These are phyloP conservation scores for Corymbia maculata DNA, from an alignment of 345 rosid species.

Conservation along the genomic window DNA sequence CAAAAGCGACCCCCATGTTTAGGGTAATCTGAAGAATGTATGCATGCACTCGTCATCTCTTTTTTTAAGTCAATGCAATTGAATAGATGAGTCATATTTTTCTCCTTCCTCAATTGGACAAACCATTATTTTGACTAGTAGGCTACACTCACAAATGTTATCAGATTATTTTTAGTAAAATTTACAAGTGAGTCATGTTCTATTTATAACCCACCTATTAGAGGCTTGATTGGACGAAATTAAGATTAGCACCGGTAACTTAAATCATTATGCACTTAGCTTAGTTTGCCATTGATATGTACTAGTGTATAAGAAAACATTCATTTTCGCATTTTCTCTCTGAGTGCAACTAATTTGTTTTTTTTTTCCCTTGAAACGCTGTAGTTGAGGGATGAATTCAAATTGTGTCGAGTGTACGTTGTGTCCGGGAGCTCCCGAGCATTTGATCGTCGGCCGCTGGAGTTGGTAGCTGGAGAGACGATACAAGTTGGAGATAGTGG, in stretches of 20 bases:
- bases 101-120: not conserved
- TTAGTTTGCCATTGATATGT: not conserved
- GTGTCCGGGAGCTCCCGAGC: conserved; percentile 64
- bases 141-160: not conserved
- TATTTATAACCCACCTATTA: not conserved
- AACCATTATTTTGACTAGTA: not conserved
- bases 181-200: not conserved
- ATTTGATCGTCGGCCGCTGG: conserved; percentile 76
- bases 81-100: not conserved
- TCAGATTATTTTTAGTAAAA: not conserved
- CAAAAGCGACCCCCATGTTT: not conserved
- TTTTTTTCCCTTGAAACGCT: not conserved
- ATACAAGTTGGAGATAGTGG: conserved; percentile 2
- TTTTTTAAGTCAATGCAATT: not conserved
- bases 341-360: not conserved
- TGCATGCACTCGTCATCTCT: not conserved
- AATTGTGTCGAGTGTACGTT: conserved; percentile 70
- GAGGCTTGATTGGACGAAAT: not conserved
- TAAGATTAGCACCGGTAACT: not conserved
- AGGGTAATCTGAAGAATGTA: not conserved
- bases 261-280: not conserved
- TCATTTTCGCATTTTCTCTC: not conserved
- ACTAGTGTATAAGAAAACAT: not conserved
- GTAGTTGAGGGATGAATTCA: conserved; percentile 56
- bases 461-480: conserved; percentile 5